Conservation (phyloP, 1,139 yeast species). For the Zygosaccharomyces pseudobailii region DNA sequence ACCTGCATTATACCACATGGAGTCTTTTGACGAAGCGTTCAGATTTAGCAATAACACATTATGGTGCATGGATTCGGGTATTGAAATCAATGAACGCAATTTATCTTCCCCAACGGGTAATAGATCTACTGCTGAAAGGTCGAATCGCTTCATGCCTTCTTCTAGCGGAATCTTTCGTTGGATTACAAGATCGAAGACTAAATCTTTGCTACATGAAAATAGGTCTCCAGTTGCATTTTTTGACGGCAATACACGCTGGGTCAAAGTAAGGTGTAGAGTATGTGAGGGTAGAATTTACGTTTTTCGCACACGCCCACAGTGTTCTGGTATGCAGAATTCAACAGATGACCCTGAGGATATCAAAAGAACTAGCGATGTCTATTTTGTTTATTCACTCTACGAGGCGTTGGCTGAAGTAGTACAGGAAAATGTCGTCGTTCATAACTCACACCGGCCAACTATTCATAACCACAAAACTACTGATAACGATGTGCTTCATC, state of each 20-base stretch:
- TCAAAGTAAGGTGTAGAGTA: slow-evolving; percentile 20
- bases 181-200: slow-evolving; percentile 12
- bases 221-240: slow-evolving; percentile 18
- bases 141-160: slow-evolving; percentile 2
- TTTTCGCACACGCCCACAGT: slow-evolving; percentile 9
- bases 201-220: slow-evolving; percentile 14
- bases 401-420: slow-evolving; percentile 24
- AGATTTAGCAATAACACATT: slow-evolving; percentile 14
- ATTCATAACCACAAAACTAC: not conserved
- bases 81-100: slow-evolving; percentile 10
- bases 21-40: slow-evolving; percentile 21
- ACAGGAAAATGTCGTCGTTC: slow-evolving; percentile 25
- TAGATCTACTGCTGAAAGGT: not conserved
- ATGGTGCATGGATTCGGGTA: slow-evolving; percentile 25
- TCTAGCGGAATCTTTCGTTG: slow-evolving; percentile 10
- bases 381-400: slow-evolving; percentile 20
- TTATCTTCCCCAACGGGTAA: slow-evolving; percentile 2
- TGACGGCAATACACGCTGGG: slow-evolving; percentile 21
- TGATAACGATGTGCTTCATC: not conserved
- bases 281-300: slow-evolving; percentile 28
- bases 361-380: slow-evolving; percentile 22
- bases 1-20: slow-evolving; percentile 22
- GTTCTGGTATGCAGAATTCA: not conserved
- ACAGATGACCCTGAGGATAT: slow-evolving; percentile 25
- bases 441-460: not conserved